phyloP scores from a whole-genome alignment of 2,329 filamentous ascomycete species.

The Colletotrichum camelliae region DNA sequence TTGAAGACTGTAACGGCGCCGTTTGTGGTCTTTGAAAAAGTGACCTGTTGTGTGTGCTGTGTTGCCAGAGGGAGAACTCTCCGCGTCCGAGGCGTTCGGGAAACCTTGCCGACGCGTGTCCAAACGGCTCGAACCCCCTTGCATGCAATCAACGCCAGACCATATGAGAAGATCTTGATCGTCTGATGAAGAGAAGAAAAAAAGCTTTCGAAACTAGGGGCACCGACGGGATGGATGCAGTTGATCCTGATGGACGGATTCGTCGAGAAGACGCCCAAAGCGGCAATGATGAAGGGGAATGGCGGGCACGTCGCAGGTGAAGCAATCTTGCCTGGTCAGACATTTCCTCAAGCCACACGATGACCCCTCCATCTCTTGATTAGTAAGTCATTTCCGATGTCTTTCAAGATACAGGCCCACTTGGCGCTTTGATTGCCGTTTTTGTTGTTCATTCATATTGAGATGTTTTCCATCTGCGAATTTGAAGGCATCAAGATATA shows the following conservation, averaged over 20 bases:
- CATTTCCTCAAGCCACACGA: not conserved
- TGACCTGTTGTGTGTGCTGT: not conserved
- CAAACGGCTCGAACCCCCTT: not conserved
- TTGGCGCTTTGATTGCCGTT: not conserved
- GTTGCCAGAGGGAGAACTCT: not conserved
- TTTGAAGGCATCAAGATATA: not conserved
- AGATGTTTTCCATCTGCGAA: not conserved
- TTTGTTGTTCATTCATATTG: not conserved
- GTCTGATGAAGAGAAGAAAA: not conserved
- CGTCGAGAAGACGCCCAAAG: not conserved
- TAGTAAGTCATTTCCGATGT: not conserved
- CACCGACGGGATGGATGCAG: not conserved
- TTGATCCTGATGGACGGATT: not conserved
- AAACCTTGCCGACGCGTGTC: not conserved
- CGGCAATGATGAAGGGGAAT: not conserved
- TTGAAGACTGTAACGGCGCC: not conserved
- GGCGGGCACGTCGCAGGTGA: not conserved
- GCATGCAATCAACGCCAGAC: not conserved
- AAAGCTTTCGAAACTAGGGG: not conserved
- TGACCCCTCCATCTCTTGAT: not conserved
- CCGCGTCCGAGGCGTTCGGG: not conserved
- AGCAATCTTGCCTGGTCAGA: not conserved
- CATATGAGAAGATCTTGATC: not conserved
- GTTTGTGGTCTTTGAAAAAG: not conserved
- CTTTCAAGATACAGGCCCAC: not conserved